These are phyloP conservation scores for Gonapodya prolifera DNA, from an alignment of 192 early-diverging fungal species.

Conservation along the genomic window DNA sequence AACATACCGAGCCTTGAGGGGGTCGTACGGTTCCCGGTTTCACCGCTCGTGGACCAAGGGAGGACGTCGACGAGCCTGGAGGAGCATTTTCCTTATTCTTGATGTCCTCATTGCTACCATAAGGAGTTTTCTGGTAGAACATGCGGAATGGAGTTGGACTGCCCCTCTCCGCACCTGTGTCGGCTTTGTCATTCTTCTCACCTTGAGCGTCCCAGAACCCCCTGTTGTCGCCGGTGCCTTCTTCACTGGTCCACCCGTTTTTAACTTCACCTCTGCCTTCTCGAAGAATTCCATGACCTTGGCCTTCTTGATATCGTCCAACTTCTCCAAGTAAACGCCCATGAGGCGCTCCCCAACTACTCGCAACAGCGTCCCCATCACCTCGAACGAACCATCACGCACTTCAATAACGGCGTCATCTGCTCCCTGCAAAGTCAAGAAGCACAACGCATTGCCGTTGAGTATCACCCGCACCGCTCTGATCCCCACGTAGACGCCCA, in stretches of 20 bases:
- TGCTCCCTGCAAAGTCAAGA: conserved; percentile 22
- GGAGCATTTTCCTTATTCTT: conserved; percentile 8
- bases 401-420: conserved; percentile 78
- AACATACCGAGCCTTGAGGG: neutral
- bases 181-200: too few relatives aligned
- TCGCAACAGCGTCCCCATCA: conserved; percentile 81
- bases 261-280: conserved; percentile 67
- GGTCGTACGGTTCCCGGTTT: neutral
- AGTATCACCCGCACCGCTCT: neutral
- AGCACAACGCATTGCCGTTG: neutral
- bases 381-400: conserved; percentile 72
- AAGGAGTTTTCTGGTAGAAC: neutral
- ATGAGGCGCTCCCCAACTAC: conserved; percentile 67
- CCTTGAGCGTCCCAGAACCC: neutral
- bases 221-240: neutral
- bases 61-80: neutral
- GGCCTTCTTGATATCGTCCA: conserved; percentile 76
- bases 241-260: neutral
- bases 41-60: neutral
- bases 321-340: conserved; percentile 53
- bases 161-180: too few relatives aligned
- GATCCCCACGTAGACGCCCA: conserved; percentile 1
- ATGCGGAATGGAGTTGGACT: too few relatives aligned
- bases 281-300: conserved; percentile 83
- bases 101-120: neutral